These are phyloP conservation scores for Picochlorum sp. DNA, from an alignment of 139 green algal species.

Conservation along the genomic window DNA sequence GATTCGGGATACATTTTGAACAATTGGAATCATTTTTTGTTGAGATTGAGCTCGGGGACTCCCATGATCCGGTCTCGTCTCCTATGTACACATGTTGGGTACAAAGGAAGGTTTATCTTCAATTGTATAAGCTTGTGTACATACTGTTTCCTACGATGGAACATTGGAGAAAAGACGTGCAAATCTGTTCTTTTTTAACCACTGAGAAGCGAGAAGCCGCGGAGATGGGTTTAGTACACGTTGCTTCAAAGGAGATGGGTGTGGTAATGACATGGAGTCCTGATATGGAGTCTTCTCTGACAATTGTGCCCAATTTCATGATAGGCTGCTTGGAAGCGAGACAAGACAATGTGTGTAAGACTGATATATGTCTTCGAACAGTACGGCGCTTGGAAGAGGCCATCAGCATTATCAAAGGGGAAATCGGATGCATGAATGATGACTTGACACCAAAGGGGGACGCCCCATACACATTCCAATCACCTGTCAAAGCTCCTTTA, in stretches of 20 bases:
- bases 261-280: background rate
- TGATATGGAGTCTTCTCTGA: background rate
- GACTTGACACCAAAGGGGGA: background rate
- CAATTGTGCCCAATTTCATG: background rate
- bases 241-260: background rate
- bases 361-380: conserved; percentile 15
- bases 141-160: conserved; percentile 17
- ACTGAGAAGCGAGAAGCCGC: background rate
- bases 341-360: too few relatives aligned
- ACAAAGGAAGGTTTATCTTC: background rate
- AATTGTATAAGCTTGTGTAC: conserved; percentile 8
- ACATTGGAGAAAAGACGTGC: conserved; percentile 3
- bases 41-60: background rate
- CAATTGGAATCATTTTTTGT: conserved; percentile 11
- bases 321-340: background rate
- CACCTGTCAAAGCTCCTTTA: conserved; percentile 15
- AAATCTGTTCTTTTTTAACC: background rate
- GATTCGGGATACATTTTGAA: background rate
- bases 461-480: too few relatives aligned
- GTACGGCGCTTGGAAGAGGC: conserved; percentile 14
- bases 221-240: background rate
- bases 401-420: background rate
- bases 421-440: background rate
- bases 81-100: background rate
- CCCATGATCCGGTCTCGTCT: too few relatives aligned